Evolutionary conservation across 192 early-diverging fungal species (phyloP), one percentile per base, ranked within the genome.

Genomic region (Diversispora epigaea): DNA sequence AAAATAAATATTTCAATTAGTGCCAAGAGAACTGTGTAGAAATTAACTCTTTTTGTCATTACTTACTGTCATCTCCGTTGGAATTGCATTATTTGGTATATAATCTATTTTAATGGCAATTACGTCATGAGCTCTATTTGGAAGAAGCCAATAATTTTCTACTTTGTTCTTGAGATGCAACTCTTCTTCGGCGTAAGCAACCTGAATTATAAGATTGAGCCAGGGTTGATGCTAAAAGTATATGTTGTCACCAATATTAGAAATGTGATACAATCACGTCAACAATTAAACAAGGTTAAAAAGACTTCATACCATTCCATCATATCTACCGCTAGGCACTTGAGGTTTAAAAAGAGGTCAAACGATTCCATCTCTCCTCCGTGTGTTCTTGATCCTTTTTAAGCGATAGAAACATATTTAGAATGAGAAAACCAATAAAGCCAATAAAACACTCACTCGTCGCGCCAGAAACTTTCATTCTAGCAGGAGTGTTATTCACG

Each of bases 151-250:
- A 4, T 60, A 60, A 19, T 60, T 60, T n/a, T 60, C 58, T 25
- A 60, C 21, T 60, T 60, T 60, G 32, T 60, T n/a, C 58, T 60
- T 60, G 58, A 60, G n/a, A 60, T 60, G 58, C 58, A 0, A 19
- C 32, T 60, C 58, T 9, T 19, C n/a, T 60, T 60, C 1, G n/a
- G 58, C 58, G 4, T 60, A n/a, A 25, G n/a, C 58, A 60, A 60
- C n/a, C 58, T 60, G 3, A 2, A 60, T 32, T 9, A 60, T 60
- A 25, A 60, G 0, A 60, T 60, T 60, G 47, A 3, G 67, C 2
- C 46, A 69, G n/a, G 67, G 67, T 47, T 68, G 7, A 68, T 68
- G 47, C 67, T 68, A 69, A 69, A 7, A 69, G 46, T 69, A 52
- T 17, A 69, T 66, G 64, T 66, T 32, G 45, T 66, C 43, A 65